Evolutionary conservation across 106 monocot species (phyloP).

Genomic region (Cymbidium sinense): DNA sequence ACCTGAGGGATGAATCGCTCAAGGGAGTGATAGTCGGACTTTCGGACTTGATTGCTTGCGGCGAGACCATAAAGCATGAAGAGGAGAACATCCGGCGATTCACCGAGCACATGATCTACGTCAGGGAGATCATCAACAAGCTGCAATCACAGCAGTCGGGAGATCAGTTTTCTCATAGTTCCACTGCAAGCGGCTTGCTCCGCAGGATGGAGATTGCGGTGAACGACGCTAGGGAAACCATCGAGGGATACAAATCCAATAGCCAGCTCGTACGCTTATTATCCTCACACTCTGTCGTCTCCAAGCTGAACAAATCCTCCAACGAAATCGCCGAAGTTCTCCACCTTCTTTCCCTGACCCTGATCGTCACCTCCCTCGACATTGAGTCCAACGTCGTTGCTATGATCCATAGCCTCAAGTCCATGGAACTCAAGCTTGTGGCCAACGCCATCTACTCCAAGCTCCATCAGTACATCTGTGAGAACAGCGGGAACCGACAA

Average conservation of each 20-base stretch:
- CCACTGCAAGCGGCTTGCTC: background rate
- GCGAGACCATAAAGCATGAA: background rate
- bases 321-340: background rate
- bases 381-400: background rate
- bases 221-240: background rate
- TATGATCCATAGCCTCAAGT: background rate
- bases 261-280: background rate
- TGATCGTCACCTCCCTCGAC: background rate
- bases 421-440: background rate
- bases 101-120: background rate
- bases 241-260: background rate
- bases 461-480: background rate
- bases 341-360: background rate
- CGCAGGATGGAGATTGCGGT: background rate
- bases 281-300: background rate
- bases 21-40: background rate
- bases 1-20: background rate
- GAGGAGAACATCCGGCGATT: background rate
- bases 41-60: background rate
- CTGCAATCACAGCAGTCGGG: background rate
- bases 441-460: background rate
- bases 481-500: background rate
- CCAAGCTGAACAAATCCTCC: background rate
- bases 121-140: background rate
- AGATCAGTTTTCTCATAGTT: background rate